Base-by-base conservation (phyloP, 2,329 filamentous ascomycete genomes). In the Talaromyces funiculosus region DNA sequence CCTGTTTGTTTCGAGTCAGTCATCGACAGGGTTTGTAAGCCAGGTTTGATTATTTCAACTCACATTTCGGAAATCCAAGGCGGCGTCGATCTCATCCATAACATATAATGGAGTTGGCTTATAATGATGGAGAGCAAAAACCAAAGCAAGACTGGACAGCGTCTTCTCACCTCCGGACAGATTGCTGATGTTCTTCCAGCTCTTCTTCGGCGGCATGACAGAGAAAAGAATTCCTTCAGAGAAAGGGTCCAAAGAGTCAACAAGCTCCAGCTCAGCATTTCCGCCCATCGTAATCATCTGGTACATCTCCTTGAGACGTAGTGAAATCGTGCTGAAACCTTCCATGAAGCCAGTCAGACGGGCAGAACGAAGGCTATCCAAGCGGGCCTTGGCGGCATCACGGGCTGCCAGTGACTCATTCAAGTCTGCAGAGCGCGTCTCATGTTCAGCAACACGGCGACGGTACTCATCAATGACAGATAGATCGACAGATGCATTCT, bases 281-380 rank as follows among this genome's bases (percentile, higher is more conserved):
- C 94, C 94, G 63, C 94, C 94, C 92, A 99, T 97, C 22, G 94
- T 99, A 73, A 99, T 99, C 92, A 99, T 97, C 74, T 99, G 94
- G 78, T 99, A 99, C 94, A 99, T 99, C 72, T 99, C 94, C 80
- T 99, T 99, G 49, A 99, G 82, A 0, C 93, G 89, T 24, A 97
- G 82, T 1, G 93, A 97, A 75, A 99, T 99, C 64, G 86, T 89
- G 69, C 88, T 89, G 79, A 99, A 97, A 40, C 95, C 94, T 72
- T 95, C 91, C 92, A 97, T 97, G 83, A 99, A 99, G 37, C 94
- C 93, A 68, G 97, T 93, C 7, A 97, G 82, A 31, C 94, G 90
- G 54, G 96, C 81, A 14, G 91, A 89, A 12, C 94, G 90, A 57
- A 99, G 86, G 66, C 97, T 92, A 69, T 97, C 93, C 67, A 92